phyloP scores from a whole-genome alignment of 805 yeast genomes.

The Naumovozyma baii region DNA sequence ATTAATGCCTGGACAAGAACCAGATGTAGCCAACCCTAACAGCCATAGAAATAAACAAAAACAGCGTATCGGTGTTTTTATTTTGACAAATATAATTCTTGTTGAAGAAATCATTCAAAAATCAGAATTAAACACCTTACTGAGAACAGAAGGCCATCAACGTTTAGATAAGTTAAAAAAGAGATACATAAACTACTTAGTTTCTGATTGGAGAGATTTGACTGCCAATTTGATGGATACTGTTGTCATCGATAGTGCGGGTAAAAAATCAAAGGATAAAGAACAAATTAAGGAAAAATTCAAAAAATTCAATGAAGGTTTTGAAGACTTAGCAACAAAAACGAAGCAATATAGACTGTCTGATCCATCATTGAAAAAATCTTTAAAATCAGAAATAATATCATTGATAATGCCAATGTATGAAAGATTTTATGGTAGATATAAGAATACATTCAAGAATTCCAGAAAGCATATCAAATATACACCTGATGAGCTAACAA shows the following conservation, averaged over 20 bases:
- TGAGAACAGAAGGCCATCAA: slow-evolving; percentile 49
- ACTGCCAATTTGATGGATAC: slow-evolving; percentile 76
- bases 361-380: slow-evolving; percentile 54
- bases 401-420: slow-evolving; percentile 73
- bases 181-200: slow-evolving; percentile 60
- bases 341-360: slow-evolving; percentile 58
- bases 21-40: slow-evolving; percentile 15
- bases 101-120: slow-evolving; percentile 65
- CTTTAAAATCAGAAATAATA: slow-evolving; percentile 58
- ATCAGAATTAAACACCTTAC: slow-evolving; percentile 42
- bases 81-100: slow-evolving; percentile 60
- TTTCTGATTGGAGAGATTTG: slow-evolving; percentile 70
- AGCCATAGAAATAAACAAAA: slow-evolving; percentile 22
- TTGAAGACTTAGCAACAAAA: slow-evolving; percentile 64
- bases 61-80: slow-evolving; percentile 52
- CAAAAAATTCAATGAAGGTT: slow-evolving; percentile 67
- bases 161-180: slow-evolving; percentile 62
- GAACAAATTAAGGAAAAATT: slow-evolving; percentile 80
- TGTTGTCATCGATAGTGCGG: slow-evolving; percentile 43
- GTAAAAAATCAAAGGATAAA: slow-evolving; percentile 58
- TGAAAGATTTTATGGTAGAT: slow-evolving; percentile 71
- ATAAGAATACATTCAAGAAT: slow-evolving; percentile 29
- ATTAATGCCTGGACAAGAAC: slow-evolving; percentile 22
- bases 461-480: slow-evolving; percentile 31
- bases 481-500: slow-evolving; percentile 26